phyloP scores from a whole-genome alignment of 1,284 basidiomycete genomes.

The Cystobasidiaceae sp. region DNA sequence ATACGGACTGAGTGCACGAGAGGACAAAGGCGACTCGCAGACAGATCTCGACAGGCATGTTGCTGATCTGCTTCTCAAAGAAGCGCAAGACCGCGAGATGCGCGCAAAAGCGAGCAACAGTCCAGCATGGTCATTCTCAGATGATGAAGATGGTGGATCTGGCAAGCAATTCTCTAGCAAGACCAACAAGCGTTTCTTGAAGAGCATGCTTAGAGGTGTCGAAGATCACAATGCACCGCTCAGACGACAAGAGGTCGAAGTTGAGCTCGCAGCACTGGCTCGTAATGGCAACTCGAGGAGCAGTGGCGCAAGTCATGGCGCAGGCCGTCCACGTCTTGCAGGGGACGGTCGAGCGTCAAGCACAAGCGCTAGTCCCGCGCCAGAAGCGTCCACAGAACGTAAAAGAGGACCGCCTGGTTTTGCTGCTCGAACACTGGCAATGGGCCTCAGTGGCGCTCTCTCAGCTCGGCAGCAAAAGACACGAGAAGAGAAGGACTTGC shows the following conservation, averaged over 20 bases:
- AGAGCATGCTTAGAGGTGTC: slow-evolving; percentile 78
- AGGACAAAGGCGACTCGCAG: slow-evolving; percentile 58
- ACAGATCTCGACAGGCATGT: slow-evolving; percentile 82
- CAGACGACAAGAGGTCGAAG: slow-evolving; percentile 63
- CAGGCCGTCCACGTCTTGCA: no score
- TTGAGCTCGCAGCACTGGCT: slow-evolving; percentile 57
- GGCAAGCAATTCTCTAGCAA: background rate
- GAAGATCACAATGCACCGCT: slow-evolving; percentile 86
- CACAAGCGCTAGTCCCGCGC: slow-evolving; percentile 30
- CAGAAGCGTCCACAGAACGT: background rate
- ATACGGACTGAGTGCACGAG: slow-evolving; percentile 63
- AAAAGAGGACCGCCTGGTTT: slow-evolving; percentile 21
- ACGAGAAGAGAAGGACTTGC: background rate
- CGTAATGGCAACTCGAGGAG: slow-evolving; percentile 24
- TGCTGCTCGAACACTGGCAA: slow-evolving; percentile 23
- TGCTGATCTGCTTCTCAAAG: slow-evolving; percentile 76
- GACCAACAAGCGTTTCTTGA: slow-evolving; percentile 85
- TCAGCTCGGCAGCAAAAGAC: slow-evolving; percentile 1
- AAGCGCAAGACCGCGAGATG: slow-evolving; percentile 82
- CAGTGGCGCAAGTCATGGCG: no score
- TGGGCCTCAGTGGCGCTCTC: slow-evolving; percentile 9
- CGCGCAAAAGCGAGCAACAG: slow-evolving; percentile 48
- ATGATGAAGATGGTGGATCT: slow-evolving; percentile 53
- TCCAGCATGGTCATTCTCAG: slow-evolving; percentile 43
- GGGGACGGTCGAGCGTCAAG: slow-evolving; percentile 30